phyloP scores from a whole-genome alignment of 164 flowering plant genomes.

The Stephania cephalantha region DNA sequence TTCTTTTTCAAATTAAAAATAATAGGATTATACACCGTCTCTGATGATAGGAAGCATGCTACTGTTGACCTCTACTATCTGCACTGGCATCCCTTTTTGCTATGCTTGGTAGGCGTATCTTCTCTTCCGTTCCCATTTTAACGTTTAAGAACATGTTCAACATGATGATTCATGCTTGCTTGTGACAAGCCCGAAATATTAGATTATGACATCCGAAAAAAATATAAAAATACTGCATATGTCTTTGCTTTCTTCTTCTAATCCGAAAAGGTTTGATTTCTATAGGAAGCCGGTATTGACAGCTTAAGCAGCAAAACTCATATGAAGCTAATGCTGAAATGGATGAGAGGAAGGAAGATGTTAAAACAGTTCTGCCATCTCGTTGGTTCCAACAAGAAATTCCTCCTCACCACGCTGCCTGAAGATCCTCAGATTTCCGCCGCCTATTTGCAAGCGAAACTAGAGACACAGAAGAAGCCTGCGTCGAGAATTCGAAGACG shows the following conservation, averaged over 20 bases:
- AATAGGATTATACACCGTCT: too few species aligned
- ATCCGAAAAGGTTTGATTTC: background rate
- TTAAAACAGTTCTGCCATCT: slow-evolving; percentile 59
- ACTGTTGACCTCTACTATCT: too few species aligned
- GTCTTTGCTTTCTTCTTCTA: background rate
- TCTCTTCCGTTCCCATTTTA: too few species aligned
- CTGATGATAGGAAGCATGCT: too few species aligned
- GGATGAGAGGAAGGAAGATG: slow-evolving; percentile 86
- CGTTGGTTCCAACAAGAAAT: slow-evolving; percentile 68
- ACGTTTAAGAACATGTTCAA: too few species aligned
- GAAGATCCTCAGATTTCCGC: slow-evolving; percentile 39
- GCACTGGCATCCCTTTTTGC: too few species aligned
- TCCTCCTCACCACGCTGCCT: slow-evolving; percentile 51
- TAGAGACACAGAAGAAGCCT: slow-evolving; percentile 22
- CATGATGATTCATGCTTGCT: too few species aligned
- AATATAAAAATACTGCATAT: background rate
- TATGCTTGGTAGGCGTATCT: too few species aligned
- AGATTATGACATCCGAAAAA: too few species aligned
- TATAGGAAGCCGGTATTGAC: slow-evolving; percentile 53
- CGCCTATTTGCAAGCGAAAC: slow-evolving; percentile 12
- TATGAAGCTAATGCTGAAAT: slow-evolving; percentile 73
- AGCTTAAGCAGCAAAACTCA: slow-evolving; percentile 83
- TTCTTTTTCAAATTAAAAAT: too few species aligned
- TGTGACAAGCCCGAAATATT: too few species aligned
- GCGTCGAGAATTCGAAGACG: slow-evolving; percentile 3